These are phyloP conservation scores for Paraphaeosphaeria sporulosa DNA, from an alignment of 2,329 filamentous ascomycete genomes.

Conservation along the genomic window DNA sequence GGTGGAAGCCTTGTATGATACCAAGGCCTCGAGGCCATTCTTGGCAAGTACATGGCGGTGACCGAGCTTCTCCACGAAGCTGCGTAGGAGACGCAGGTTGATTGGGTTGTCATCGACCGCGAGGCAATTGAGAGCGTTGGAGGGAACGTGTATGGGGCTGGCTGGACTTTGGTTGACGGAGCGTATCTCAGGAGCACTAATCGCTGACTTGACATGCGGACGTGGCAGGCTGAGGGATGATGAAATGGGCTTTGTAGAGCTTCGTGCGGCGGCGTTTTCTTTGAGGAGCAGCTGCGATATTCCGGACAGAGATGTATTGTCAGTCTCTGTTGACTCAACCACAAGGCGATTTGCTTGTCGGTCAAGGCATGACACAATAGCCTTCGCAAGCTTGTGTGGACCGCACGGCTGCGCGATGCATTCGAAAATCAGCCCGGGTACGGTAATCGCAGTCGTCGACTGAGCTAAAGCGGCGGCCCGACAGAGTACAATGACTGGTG, in stretches of 20 bases:
- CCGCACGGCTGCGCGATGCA: constrained; percentile 47
- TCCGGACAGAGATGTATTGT: constrained; percentile 26
- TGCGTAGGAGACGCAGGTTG: constrained; percentile 47
- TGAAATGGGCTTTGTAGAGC: constrained; percentile 14
- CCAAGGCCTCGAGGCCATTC: constrained; percentile 48
- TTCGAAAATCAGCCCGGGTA: constrained; percentile 44
- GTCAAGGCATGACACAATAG: constrained; percentile 43
- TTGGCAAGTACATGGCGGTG: constrained; percentile 43
- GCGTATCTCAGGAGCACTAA: constrained; percentile 43
- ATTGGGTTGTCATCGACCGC: constrained; percentile 52
- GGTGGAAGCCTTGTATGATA: constrained; percentile 35
- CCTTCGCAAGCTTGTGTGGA: constrained; percentile 49
- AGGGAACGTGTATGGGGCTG: constrained; percentile 28
- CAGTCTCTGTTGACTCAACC: constrained; percentile 19
- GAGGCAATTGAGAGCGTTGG: constrained; percentile 40
- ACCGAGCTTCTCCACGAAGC: constrained; percentile 45
- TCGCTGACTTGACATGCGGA: constrained; percentile 36
- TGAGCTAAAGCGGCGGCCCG: constrained; percentile 45
- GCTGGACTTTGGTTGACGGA: constrained; percentile 25
- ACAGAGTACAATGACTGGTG: constrained; percentile 45
- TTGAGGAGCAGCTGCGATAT: constrained; percentile 36
- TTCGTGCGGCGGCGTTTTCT: constrained; percentile 33
- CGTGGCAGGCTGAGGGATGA: constrained; percentile 24
- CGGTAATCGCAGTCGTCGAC: constrained; percentile 44
- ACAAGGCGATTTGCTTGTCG: constrained; percentile 34